A percentile compares a stretch with the other conserved stretches of the same genome.
phyloP scores from a whole-genome alignment of 176 grass and related monocot genomes.

The Carex littledalei region DNA sequence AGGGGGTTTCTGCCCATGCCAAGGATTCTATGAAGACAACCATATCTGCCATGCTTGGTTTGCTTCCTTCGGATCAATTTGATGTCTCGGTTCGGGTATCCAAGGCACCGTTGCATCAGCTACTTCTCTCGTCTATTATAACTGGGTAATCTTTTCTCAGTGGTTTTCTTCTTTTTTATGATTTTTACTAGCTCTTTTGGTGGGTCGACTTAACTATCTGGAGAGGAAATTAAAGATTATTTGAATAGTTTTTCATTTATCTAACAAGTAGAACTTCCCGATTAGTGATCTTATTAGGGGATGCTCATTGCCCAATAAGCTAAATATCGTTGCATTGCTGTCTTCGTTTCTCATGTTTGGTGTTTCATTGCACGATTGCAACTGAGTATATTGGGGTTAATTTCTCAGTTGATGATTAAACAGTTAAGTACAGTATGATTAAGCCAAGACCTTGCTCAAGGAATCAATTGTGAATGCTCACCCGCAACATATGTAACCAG shows the following conservation, averaged over 20 bases:
- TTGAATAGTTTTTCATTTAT: too few species aligned
- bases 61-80: constrained; percentile 42
- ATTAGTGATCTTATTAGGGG: too few species aligned
- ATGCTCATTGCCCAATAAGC: too few species aligned
- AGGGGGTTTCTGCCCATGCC: constrained; percentile 30
- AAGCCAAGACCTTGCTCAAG: neutral
- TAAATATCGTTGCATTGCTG: neutral
- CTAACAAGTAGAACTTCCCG: too few species aligned
- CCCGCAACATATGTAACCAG: neutral
- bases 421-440: neutral
- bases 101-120: constrained; percentile 19
- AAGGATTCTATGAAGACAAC: constrained; percentile 39
- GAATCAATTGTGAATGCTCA: neutral
- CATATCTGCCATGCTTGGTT: constrained; percentile 37
- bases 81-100: constrained; percentile 20
- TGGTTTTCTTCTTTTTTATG: neutral
- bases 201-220: neutral
- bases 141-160: constrained; percentile 25
- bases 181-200: neutral
- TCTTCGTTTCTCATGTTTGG: neutral
- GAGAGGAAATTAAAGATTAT: too few species aligned
- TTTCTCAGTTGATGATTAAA: neutral
- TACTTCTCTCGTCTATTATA: constrained; percentile 38
- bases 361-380: neutral
- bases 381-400: neutral